These are phyloP conservation scores for Aquilaria malaccensis DNA, from an alignment of 345 rosid genomes.

Conservation along the genomic window DNA sequence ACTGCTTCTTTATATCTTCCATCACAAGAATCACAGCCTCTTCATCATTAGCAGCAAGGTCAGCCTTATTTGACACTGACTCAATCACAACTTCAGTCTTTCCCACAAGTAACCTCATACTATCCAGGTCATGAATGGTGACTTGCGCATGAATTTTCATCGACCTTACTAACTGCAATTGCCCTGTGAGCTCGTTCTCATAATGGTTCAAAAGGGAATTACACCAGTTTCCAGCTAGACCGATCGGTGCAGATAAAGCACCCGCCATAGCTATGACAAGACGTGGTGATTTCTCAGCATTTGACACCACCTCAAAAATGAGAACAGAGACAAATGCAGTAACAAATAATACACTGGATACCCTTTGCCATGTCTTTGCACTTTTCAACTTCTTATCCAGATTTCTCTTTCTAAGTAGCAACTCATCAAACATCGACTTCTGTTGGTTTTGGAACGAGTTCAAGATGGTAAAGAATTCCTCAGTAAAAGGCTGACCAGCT, in stretches of 20 bases:
- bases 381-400: constrained; percentile 58
- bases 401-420: constrained; percentile 38
- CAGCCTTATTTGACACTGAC: constrained; percentile 40
- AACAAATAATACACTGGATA: constrained; percentile 66
- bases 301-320: constrained; percentile 82
- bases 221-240: constrained; percentile 79
- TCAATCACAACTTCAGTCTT: constrained; percentile 50
- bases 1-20: constrained; percentile 75
- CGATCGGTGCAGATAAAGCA: constrained; percentile 59
- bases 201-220: constrained; percentile 50
- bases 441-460: constrained; percentile 47
- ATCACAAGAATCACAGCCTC: constrained; percentile 53
- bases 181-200: constrained; percentile 49
- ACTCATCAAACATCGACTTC: constrained; percentile 38
- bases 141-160: constrained; percentile 41
- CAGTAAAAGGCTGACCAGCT: constrained; percentile 61
- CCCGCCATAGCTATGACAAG: constrained; percentile 57
- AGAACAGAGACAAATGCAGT: constrained; percentile 65
- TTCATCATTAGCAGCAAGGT: constrained; percentile 47
- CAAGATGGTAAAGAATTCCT: constrained; percentile 52
- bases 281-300: constrained; percentile 74
- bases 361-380: constrained; percentile 65
- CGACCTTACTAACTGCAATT: constrained; percentile 39
- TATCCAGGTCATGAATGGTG: constrained; percentile 61
- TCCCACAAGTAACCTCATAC: constrained; percentile 44